Evolutionary conservation across 176 grass and related monocot genomes (phyloP).

Genomic region (Saccharum spontaneum): DNA sequence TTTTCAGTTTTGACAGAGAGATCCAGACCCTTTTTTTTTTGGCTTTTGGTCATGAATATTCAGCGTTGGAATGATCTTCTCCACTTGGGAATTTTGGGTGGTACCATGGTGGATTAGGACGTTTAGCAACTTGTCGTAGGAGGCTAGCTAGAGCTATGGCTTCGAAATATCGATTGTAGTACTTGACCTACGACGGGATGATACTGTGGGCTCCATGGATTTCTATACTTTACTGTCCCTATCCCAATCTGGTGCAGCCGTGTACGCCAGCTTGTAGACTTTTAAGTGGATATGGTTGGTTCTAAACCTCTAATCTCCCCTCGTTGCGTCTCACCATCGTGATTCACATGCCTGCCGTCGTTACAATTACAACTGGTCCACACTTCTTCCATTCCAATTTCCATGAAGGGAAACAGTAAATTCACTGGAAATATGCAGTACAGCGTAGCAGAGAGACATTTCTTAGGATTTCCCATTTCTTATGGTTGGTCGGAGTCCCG

Average conservation of each 20-base stretch:
- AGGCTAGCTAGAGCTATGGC: neutral
- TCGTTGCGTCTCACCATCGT: neutral
- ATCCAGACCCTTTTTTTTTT: neutral
- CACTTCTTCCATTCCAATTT: neutral
- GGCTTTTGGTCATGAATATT: neutral
- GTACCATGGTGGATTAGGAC: conserved; percentile 1
- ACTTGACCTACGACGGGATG: neutral
- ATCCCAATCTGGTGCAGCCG: neutral
- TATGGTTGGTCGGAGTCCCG: neutral
- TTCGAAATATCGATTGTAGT: neutral
- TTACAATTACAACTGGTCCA: neutral
- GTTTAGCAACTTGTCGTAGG: neutral
- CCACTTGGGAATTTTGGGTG: neutral
- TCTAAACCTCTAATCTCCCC: too few relatives aligned
- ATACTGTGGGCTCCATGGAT: neutral
- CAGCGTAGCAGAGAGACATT: too few relatives aligned
- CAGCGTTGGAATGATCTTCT: neutral
- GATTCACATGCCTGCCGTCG: neutral
- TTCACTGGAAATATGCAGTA: neutral
- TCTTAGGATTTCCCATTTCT: too few relatives aligned
- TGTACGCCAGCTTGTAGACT: conserved; percentile 13
- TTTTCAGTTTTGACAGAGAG: neutral
- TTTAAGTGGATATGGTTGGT: neutral
- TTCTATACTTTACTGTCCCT: neutral
- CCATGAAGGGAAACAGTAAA: neutral